Base-by-base conservation (phyloP, 257 asterid genomes). In the Penstemon eatonii region DNA sequence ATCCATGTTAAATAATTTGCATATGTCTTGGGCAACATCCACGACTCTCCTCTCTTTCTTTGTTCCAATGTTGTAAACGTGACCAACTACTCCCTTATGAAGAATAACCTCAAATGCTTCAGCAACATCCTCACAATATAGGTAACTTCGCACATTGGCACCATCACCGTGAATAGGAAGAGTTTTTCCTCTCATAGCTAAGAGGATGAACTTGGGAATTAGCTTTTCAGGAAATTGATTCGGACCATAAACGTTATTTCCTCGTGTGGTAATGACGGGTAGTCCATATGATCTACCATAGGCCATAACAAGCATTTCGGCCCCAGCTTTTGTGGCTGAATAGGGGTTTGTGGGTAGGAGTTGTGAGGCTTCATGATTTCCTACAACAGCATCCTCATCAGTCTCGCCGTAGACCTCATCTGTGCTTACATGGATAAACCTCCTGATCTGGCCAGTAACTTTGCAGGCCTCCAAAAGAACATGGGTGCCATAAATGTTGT, bases 91-190 rank as follows among this genome's bases (percentile, higher is more conserved):
- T 38, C 97, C 98, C 75, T 77, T 87, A 83, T 92, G 98, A 73
- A 92, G 98, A 82, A 92, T 56, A 47, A 79, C 85, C 58, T 92
- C 98, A 19, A 92, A 93, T 4, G 99, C 99, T 86, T 93, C 99
- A 0, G 99, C 97, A 33, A 93, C 99, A 74, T 93, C 99, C 81
- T 93, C 99, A 42, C 97, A 90, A 40, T 88, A 93, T 56, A 93
- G 92, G 73, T 93, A 93, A 69, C 99, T 93, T 42, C 97, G 83
- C 62, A 93, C 99, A 15, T 93, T 93, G 40, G 96, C 76, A 60
- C 99, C 99, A 77, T 93, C 99, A 8, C 99, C 99, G 4, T 93
- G 99, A 72, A 93, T 93, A 0, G 99, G 99, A 74, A 93, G 99
- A 63, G 86, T 65, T 81, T 90, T 78, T 71, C 95, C 96, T 47